Evolutionary conservation across 2,329 filamentous ascomycete species (phyloP), one percentile per base, ranked within the genome.

Genomic region (Trichoderma sp.): DNA sequence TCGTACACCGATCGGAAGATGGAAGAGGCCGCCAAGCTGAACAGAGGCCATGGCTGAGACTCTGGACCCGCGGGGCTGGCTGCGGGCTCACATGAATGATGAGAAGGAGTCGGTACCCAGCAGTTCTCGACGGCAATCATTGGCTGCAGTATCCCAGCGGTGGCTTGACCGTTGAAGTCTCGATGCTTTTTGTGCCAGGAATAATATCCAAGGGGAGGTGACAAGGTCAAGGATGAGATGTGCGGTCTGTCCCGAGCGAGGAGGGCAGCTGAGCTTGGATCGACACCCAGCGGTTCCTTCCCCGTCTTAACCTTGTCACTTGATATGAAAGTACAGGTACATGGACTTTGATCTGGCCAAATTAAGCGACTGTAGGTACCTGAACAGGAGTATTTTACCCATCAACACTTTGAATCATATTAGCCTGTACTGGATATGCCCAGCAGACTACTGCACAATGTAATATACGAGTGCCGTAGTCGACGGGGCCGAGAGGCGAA

Each of bases 31-130:
- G 56, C 68, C 68, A 71, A 50, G 59, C 29, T 21, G 59, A 56
- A n/a, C 33, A 62, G 35, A 41, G 60, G 45, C 45, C 59, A 33
- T 50, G 41, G 59, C 69, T 72, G 69, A 72, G 69, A 72, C 69
- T 72, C 41, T 53, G 38, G 60, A 56, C 59, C 69, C 69, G 60
- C 60, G 60, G 65, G 69, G 69, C 69, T 72, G 60, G 60, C 69
- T 63, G 41, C 27, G 60, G 41, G 38, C 69, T 71, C 68, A 63
- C 56, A 71, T 71, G 68, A 62, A 50, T 50, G n/a, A 71, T 63
- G 59, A 27, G 35, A 62, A 71, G 68, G 68, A 71, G 53, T 35
- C 27, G 8, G 31, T 56, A 38, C 69, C 69, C 21, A n/a, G 69
- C 18, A 62, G 18, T 9, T n/a, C 16, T 6, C 31, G 5, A 27